These are phyloP conservation scores for Coleophoma crateriformis DNA, from an alignment of 2,329 filamentous ascomycete genomes.

Conservation along the genomic window DNA sequence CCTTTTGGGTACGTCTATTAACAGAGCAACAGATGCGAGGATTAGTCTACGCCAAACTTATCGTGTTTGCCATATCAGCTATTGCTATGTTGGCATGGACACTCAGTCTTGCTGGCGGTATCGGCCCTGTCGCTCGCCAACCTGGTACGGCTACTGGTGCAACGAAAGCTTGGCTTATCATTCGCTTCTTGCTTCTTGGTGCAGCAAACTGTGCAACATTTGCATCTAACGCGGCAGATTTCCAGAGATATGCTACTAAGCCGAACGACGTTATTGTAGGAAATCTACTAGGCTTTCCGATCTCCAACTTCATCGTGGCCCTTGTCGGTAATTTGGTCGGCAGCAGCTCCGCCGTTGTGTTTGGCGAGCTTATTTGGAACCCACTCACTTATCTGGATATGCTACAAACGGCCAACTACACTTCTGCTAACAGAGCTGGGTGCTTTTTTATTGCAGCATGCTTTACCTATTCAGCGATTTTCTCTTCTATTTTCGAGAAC, in stretches of 20 bases:
- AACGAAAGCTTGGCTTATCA: constrained; percentile 30
- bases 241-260: constrained; percentile 35
- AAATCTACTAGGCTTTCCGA: constrained; percentile 34
- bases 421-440: constrained; percentile 28
- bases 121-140: constrained; percentile 22
- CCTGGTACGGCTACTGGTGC: constrained; percentile 25
- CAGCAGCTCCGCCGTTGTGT: constrained; percentile 24
- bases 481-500: constrained; percentile 37
- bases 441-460: constrained; percentile 35
- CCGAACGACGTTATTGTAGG: constrained; percentile 34
- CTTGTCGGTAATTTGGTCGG: constrained; percentile 34
- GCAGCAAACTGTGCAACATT: constrained; percentile 30
- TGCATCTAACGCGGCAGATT: constrained; percentile 35
- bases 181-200: constrained; percentile 31
- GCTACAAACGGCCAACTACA: constrained; percentile 29
- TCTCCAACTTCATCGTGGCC: constrained; percentile 31
- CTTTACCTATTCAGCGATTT: constrained; percentile 37
- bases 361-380: constrained; percentile 30
- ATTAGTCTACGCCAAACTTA: constrained; percentile 30
- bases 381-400: constrained; percentile 29
- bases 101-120: constrained; percentile 26
- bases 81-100: constrained; percentile 35
- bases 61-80: constrained; percentile 31
- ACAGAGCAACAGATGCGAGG: constrained; percentile 22
- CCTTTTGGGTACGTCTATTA: constrained; percentile 8